These are phyloP conservation scores for Xylaria scruposa DNA, from an alignment of 495 filamentous ascomycete genomes.

Conservation along the genomic window DNA sequence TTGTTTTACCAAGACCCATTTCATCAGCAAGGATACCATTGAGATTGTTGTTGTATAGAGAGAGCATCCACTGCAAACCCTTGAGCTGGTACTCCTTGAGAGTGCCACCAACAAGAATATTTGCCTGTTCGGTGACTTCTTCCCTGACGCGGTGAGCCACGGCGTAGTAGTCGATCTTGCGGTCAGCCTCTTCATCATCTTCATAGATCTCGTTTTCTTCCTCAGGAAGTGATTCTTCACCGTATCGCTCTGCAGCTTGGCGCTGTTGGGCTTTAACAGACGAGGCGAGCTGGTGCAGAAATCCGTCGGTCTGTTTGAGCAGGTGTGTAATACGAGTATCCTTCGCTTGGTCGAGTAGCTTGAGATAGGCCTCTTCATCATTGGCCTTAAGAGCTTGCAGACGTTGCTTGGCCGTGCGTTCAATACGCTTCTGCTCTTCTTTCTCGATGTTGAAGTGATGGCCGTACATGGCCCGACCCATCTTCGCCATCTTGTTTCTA, in stretches of 20 bases:
- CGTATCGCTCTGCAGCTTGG: slow-evolving; percentile 77
- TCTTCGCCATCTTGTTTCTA: slow-evolving; percentile 74
- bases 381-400: slow-evolving; percentile 97
- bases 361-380: slow-evolving; percentile 98
- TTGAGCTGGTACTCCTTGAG: slow-evolving; percentile 98
- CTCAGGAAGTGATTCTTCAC: slow-evolving; percentile 62
- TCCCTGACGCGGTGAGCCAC: slow-evolving; percentile 96
- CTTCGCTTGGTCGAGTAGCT: slow-evolving; percentile 95
- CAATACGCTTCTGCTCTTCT: slow-evolving; percentile 96
- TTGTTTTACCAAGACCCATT: slow-evolving; percentile 99
- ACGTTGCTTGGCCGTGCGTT: slow-evolving; percentile 98
- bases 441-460: slow-evolving; percentile 97
- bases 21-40: slow-evolving; percentile 98
- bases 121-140: slow-evolving; percentile 80
- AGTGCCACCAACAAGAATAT: slow-evolving; percentile 85
- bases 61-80: slow-evolving; percentile 99
- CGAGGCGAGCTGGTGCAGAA: slow-evolving; percentile 90
- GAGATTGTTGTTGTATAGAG: slow-evolving; percentile 98
- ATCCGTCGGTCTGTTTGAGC: slow-evolving; percentile 93
- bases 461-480: slow-evolving; percentile 82
- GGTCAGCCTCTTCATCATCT: slow-evolving; percentile 72
- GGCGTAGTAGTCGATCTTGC: slow-evolving; percentile 96
- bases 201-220: slow-evolving; percentile 67
- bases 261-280: slow-evolving; percentile 94
- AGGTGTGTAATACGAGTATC: slow-evolving; percentile 98